These are phyloP conservation scores for Penicillium sp. DNA, from an alignment of 2,329 filamentous ascomycete genomes.

Conservation along the genomic window DNA sequence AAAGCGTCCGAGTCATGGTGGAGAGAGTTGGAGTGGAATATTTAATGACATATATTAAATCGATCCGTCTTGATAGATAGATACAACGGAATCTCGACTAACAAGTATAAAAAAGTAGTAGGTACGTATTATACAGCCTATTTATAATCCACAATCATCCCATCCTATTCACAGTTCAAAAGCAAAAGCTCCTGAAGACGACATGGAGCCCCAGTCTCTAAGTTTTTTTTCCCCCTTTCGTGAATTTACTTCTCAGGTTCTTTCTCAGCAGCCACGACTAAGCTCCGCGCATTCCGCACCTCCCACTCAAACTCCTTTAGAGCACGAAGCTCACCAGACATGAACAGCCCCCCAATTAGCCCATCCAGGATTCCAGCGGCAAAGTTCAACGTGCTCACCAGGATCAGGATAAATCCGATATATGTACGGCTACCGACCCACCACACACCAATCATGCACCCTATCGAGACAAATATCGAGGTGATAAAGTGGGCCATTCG, in stretches of 20 bases:
- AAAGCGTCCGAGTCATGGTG: too few relatives aligned
- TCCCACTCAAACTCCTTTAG: constrained; percentile 94
- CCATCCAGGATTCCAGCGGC: constrained; percentile 74
- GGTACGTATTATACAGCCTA: not conserved
- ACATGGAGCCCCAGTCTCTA: not conserved
- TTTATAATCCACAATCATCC: too few relatives aligned
- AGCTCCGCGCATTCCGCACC: constrained; percentile 59
- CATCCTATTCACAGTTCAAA: too few relatives aligned
- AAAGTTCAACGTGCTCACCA: constrained; percentile 73
- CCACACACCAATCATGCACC: constrained; percentile 76
- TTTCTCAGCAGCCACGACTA: constrained; percentile 16
- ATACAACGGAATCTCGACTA: not conserved
- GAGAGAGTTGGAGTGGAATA: too few relatives aligned
- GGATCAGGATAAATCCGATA: constrained; percentile 71
- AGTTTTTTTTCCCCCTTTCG: too few relatives aligned
- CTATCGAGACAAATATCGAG: constrained; percentile 62
- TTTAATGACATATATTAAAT: too few relatives aligned
- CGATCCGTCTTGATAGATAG: too few relatives aligned
- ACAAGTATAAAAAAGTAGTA: not conserved
- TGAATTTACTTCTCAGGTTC: not conserved
- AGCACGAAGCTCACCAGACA: constrained; percentile 73
- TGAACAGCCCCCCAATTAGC: constrained; percentile 78
- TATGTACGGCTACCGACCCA: constrained; percentile 66
- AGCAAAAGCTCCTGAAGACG: too few relatives aligned
- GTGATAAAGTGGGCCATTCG: constrained; percentile 68